Base-by-base conservation (phyloP, 202 grass and related monocot species). In the Bolboschoenoplectus hybrid region DNA sequence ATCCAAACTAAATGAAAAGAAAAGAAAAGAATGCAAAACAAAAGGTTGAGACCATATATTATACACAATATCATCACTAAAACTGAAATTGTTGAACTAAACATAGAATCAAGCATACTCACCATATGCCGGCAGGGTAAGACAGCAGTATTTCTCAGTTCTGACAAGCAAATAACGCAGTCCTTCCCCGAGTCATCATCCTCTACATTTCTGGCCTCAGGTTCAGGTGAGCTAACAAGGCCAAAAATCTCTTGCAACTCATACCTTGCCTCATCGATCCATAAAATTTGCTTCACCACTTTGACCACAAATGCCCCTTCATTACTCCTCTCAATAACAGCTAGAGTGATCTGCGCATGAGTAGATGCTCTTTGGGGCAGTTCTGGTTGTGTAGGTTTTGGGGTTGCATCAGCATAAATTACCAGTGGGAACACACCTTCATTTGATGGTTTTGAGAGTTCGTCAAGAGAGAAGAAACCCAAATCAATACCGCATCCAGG, bases 91-190 rank as follows among this genome's bases (percentile, higher is more conserved):
- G 53, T 40, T 58, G 74, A 6, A 17, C 46, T 65, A 67, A 64
- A 75, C 3, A 81, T 45, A 71, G 26, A 66, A 67, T 50, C 0
- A 16, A 51, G 35, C 41, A 4, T 58, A 85, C 93, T 96, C 71
- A 99, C 97, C 97, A 99, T 89, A 87, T 99, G 97, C 81, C 97
- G 92, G 60, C 97, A 99, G 68, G 97, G 97, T 9, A 99, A 85
- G 64, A 99, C 92, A 85, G 97, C 88, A 9, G 90, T 99, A 85
- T 96, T 87, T 65, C 80, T 99, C 87, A 88, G 90, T 81, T 99
- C 97, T 43, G 93, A 91, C 89, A 99, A 87, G 91, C 97, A 99
- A 80, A 99, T 96, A 53, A 99, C 93, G 67, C 97, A 99, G 73
- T 99, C 97, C 81, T 99, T 96, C 70, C 91, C 96, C 50, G 45